Evolutionary conservation across 2,329 filamentous ascomycete species (phyloP).

Genomic region (Xylariaceae sp.): DNA sequence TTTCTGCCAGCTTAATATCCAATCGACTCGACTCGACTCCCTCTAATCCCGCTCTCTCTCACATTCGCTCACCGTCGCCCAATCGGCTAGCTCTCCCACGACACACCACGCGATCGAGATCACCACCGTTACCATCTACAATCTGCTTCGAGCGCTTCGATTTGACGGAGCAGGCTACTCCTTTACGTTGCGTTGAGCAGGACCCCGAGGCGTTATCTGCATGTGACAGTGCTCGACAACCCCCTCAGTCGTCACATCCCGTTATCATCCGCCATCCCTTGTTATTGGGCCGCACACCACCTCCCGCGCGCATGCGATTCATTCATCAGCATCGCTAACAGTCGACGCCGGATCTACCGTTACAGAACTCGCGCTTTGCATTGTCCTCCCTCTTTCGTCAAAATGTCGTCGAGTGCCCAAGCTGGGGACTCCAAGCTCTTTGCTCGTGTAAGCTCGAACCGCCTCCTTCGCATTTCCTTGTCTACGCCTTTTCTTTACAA

Average conservation of each 20-base stretch:
- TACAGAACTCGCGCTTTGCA: slow-evolving; percentile 15
- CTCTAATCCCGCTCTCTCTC: neutral
- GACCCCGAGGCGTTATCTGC: slow-evolving; percentile 12
- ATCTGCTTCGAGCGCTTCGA: slow-evolving; percentile 6
- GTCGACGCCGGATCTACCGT: slow-evolving; percentile 22
- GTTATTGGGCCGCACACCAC: slow-evolving; percentile 25
- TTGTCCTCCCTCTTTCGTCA: slow-evolving; percentile 25
- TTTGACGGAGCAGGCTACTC: slow-evolving; percentile 18
- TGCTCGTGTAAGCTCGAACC: slow-evolving; percentile 67
- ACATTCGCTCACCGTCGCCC: neutral
- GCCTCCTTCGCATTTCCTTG: slow-evolving; percentile 5
- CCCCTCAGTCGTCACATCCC: slow-evolving; percentile 23
- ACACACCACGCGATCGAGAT: slow-evolving; percentile 4
- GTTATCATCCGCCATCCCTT: slow-evolving; percentile 15
- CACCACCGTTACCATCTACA: neutral
- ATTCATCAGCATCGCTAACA: slow-evolving; percentile 17
- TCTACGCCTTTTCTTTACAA: neutral
- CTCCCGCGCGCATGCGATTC: slow-evolving; percentile 18
- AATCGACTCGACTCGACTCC: neutral
- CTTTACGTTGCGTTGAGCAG: slow-evolving; percentile 4
- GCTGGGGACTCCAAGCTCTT: slow-evolving; percentile 96
- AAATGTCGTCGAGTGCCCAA: slow-evolving; percentile 59
- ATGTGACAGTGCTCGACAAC: slow-evolving; percentile 23
- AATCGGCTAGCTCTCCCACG: neutral
- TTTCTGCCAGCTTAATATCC: neutral